Percentiles rank a stretch among this genome's conserved stretches.
These are phyloP conservation scores for Pseudotulostoma volvatum DNA, from an alignment of 495 filamentous ascomycete species.

Conservation along the genomic window DNA sequence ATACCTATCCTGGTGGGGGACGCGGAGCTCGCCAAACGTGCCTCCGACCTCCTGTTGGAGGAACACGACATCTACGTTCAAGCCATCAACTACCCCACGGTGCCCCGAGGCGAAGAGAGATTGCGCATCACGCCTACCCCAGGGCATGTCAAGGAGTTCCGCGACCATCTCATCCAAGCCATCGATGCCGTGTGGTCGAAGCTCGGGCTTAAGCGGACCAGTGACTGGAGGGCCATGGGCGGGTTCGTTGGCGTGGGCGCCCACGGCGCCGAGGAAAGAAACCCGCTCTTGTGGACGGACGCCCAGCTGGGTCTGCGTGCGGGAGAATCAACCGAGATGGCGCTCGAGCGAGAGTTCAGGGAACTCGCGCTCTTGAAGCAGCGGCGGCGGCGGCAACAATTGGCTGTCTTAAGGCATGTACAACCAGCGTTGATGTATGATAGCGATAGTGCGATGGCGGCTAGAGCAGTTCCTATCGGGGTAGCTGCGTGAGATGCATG, in stretches of 20 bases:
- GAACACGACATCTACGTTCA: slow-evolving; percentile 92
- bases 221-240: slow-evolving; percentile 77
- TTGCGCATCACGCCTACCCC: slow-evolving; percentile 92
- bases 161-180: slow-evolving; percentile 70
- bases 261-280: slow-evolving; percentile 35
- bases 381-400: slow-evolving; percentile 9
- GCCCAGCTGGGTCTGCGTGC: slow-evolving; percentile 59
- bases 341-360: slow-evolving; percentile 24
- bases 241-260: slow-evolving; percentile 89
- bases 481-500: slow-evolving; percentile 19
- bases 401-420: no score
- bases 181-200: slow-evolving; percentile 75
- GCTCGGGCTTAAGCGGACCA: slow-evolving; percentile 77
- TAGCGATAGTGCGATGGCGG: no score
- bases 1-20: slow-evolving; percentile 86
- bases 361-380: slow-evolving; percentile 5
- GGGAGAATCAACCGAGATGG: slow-evolving; percentile 18
- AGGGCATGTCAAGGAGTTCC: slow-evolving; percentile 67
- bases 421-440: no score
- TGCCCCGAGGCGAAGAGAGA: slow-evolving; percentile 88
- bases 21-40: slow-evolving; percentile 81
- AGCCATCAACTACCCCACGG: slow-evolving; percentile 97
- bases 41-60: slow-evolving; percentile 73
- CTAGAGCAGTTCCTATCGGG: slow-evolving; percentile 14
- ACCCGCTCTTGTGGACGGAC: slow-evolving; percentile 71